phyloP scores from a whole-genome alignment of 306 rosid species.

The Vigna radiata region DNA sequence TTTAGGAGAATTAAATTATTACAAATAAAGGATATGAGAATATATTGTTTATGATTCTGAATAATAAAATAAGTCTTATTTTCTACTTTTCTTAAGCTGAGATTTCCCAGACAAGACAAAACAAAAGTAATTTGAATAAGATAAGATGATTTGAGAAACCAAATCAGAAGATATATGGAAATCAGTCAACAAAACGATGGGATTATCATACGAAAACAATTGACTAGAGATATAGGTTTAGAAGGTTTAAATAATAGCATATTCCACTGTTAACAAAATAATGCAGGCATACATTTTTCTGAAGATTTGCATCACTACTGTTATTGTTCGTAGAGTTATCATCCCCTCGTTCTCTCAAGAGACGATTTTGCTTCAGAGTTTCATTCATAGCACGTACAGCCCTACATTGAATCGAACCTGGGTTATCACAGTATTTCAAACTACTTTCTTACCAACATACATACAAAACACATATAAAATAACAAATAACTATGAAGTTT shows the following conservation, averaged over 20 bases:
- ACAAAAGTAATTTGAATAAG: background rate
- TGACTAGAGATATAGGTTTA: constrained; percentile 17
- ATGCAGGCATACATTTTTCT: constrained; percentile 54
- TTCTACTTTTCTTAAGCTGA: constrained; percentile 27
- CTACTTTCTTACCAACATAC: constrained; percentile 31
- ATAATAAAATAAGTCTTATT: too few relatives aligned
- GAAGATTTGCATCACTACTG: constrained; percentile 45
- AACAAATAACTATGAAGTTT: constrained; percentile 24
- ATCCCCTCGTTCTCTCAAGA: constrained; percentile 71
- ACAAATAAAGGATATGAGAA: too few relatives aligned
- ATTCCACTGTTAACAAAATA: constrained; percentile 38
- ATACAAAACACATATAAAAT: constrained; percentile 23
- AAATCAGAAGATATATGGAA: background rate
- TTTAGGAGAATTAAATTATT: too few relatives aligned
- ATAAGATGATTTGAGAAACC: constrained; percentile 10
- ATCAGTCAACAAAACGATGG: background rate
- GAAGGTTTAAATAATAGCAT: constrained; percentile 39
- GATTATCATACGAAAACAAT: constrained; percentile 30
- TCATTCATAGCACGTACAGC: constrained; percentile 99
- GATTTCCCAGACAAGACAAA: constrained; percentile 17
- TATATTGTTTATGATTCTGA: too few relatives aligned
- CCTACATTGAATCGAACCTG: constrained; percentile 57
- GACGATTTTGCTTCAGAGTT: constrained; percentile 96
- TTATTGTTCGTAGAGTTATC: constrained; percentile 60
- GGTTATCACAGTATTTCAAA: constrained; percentile 41